phyloP scores from a whole-genome alignment of 768 basidiomycete genomes.

The Flagelloscypha sp. region DNA sequence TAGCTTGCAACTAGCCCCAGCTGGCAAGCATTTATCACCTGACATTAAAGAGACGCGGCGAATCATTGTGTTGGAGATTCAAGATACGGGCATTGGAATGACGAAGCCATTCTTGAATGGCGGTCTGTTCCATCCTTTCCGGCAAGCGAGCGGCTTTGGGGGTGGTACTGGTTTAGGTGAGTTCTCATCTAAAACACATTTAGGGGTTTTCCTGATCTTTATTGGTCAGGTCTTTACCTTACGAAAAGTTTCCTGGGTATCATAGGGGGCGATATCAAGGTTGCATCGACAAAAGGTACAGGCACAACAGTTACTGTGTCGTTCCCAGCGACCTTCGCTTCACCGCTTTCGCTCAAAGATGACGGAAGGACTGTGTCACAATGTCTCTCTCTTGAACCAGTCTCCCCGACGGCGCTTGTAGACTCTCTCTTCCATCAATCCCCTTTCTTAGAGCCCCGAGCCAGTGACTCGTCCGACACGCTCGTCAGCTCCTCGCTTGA shows the following conservation, averaged over 20 bases:
- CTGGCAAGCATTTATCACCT: too few species aligned
- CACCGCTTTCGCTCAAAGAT: too few species aligned
- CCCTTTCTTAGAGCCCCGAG: too few species aligned
- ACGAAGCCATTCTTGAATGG: slow-evolving; percentile 4
- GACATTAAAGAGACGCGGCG: too few species aligned
- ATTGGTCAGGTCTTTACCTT: slow-evolving; percentile 8
- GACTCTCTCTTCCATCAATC: not conserved
- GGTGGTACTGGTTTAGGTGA: slow-evolving; percentile 9
- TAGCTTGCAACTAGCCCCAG: too few species aligned
- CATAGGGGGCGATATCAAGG: slow-evolving; percentile 6
- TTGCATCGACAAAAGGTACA: slow-evolving; percentile 2
- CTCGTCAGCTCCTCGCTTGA: not conserved
- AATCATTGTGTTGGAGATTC: too few species aligned
- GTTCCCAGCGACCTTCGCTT: slow-evolving; percentile 4
- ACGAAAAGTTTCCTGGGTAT: slow-evolving; percentile 6
- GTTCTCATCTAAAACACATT: not conserved
- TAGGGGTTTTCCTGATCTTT: not conserved
- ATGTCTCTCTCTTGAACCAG: too few species aligned
- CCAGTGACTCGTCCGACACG: too few species aligned
- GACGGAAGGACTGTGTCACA: too few species aligned
- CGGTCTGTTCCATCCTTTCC: slow-evolving; percentile 8
- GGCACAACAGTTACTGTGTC: slow-evolving; percentile 7
- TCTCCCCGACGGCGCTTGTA: not conserved
- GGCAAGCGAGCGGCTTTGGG: slow-evolving; percentile 8
- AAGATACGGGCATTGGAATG: slow-evolving; percentile 8